Evolutionary conservation across 2,329 filamentous ascomycete species (phyloP), one percentile per base, ranked within the genome.

Genomic region (Fonsecaea multimorphosa): DNA sequence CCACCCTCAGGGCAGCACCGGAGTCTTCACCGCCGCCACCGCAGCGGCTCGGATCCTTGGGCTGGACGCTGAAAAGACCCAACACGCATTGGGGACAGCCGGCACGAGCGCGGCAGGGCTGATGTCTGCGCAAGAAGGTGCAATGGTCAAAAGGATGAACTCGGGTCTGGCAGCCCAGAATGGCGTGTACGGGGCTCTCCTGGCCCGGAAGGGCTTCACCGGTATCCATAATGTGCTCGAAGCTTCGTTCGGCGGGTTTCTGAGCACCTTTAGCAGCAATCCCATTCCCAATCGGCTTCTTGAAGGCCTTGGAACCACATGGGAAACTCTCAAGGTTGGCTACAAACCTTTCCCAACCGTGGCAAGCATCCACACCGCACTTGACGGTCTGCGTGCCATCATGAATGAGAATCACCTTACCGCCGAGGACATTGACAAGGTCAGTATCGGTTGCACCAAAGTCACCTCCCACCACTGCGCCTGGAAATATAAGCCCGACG

Each of bases 101-200:
- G 78, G 74, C 58, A 78, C 75, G 0, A 76, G 79, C 57, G 75
- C 75, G 2, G 70, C 76, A 52, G 77, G 76, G 2, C 67, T 78
- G 9, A 80, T 81, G 77, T 73, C 76, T 2, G 79, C 78, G 1
- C 76, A 80, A 64, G 80, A 76, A 58, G 79, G 77, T 54, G 75
- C 76, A n/a, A 76, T 78, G 64, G 74, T 78, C 1, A 82, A 81
- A 68, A 75, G 78, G 1, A 78, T 81, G 76, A 79, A 82, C 65
- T 79, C 81, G 61, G 80, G 75, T 3, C 81, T 82, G 63, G 78
- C 79, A 0, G 76, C 79, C 3, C 74, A 79, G 4, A 80, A 78
- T 63, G 79, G 79, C 1, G 72, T 82, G 0, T 74, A 81, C n/a
- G 77, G 72, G 0, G 75, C 79, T 0, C 58, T 81, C 1, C 66